Base-by-base conservation (phyloP, 352 stramenopile species). In the Globisporangium canariense region DNA sequence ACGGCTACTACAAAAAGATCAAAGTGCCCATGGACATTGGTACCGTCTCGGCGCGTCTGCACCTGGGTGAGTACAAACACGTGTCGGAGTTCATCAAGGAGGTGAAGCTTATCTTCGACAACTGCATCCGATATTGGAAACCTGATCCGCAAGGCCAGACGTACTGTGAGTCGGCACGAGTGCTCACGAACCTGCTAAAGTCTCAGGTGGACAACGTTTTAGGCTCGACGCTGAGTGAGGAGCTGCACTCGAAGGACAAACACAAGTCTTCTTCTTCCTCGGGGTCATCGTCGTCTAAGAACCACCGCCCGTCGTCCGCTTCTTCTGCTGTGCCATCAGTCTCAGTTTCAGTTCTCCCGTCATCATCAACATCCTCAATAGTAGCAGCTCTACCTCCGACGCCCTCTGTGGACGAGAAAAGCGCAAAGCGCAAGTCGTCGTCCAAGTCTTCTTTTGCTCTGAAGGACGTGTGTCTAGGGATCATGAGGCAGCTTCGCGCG, bases 51-150 rank as follows among this genome's bases (percentile, higher is more conserved):
- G 74, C 79, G 20, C 78, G 74, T 22, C 65, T 95, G 22, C 86
- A 95, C 52, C 22, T 94, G 43, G 82, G 79, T 20, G 58, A 78
- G 25, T 95, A 92, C 71, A 86, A 77, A 46, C 72, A 86, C 45
- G 69, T 72, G 1, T 69, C 70, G 2, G 74, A 86, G 32, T 91
- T 94, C 55, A 50, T 90, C 20, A 69, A 71, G 20, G 83, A 86
- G 10, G 65, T 92, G 53, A 79, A 88, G 58, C 66, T 93, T n/a
- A 82, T 94, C 2, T 95, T 95, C 66, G 85, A 93, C 64, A 95
- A 95, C 57, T 95, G 87, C 54, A 79, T 94, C 58, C 72, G 68
- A 11, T 95, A 95, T 66, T 95, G 87, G 87, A 86, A 79, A 45
- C 67, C 66, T 14, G 83, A 93, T 62, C 78, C 83, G 7, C 78